phyloP scores from a whole-genome alignment of 31 red algal species.

The Porphyra umbilicalis region DNA sequence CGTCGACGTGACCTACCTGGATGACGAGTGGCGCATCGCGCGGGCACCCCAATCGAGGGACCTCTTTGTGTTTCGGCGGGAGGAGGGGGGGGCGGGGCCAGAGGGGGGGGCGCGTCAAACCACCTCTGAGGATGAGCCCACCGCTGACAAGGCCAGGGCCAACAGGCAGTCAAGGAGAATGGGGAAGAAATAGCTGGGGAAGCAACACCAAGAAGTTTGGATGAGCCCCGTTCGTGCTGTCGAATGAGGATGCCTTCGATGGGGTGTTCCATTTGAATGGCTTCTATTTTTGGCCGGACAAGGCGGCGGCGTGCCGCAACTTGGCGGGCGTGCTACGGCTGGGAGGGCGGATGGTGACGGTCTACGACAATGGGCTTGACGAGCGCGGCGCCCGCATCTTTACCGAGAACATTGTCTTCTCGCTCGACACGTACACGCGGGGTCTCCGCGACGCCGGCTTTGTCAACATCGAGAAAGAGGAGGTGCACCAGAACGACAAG shows the following conservation, averaged over 20 bases:
- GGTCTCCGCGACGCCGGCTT: background rate
- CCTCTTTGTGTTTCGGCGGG: background rate
- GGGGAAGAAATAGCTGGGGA: background rate
- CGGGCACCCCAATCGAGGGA: background rate
- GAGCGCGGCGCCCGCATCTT: background rate
- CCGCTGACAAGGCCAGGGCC: background rate
- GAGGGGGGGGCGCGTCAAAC: background rate
- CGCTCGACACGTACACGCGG: background rate
- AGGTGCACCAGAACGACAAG: background rate
- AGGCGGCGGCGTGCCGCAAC: background rate
- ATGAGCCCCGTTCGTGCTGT: no score
- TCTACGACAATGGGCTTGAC: background rate
- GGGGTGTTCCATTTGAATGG: background rate
- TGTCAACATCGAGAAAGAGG: background rate
- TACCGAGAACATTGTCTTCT: background rate
- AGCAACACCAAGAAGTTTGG: no score
- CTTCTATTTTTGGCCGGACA: background rate
- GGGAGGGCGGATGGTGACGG: background rate
- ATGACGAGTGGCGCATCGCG: background rate
- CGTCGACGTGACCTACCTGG: background rate
- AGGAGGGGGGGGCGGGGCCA: background rate
- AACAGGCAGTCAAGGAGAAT: background rate
- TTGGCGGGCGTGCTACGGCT: background rate
- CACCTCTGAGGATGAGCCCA: background rate
- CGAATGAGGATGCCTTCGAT: no score